Evolutionary conservation across 2,329 filamentous ascomycete species (phyloP), one percentile per base, ranked within the genome.

Genomic region (Trichoderma sp.): DNA sequence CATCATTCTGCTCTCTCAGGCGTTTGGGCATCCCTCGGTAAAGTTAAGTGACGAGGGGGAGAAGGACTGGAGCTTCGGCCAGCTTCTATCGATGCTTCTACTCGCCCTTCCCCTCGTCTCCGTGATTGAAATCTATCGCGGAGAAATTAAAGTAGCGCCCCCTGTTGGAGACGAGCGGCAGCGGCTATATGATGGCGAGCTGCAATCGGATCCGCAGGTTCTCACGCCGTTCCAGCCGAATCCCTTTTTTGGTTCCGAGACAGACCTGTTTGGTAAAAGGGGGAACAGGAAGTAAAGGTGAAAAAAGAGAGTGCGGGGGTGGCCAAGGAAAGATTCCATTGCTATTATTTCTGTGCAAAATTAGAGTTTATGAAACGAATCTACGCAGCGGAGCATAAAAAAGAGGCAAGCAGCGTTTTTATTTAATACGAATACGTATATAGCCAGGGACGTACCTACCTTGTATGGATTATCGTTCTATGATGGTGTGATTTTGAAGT

Each of bases 41-140:
- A 74, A 77, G 26, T 81, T 91, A 2, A 77, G 78, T 6, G 89
- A 90, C 70, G 71, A 79, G 0, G 85, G 83, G 26, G 89, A 91
- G 80, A 86, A 82, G 72, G 80, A 82, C 12, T 91, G 88, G 88
- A 88, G 85, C 74, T 92, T 91, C 75, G 90, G 89, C 0, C 88
- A 90, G 79, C 79, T 91, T 70, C 80, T 92, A 32, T 87, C 88
- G 1, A 79, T 91, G 74, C 79, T 91, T 74, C 81, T 91, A 76
- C 81, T 91, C 30, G 77, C 87, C n/a, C 79, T 91, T 75, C 88
- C 89, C 1, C 75, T 91, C 17, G 83, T 92, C 3, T 88, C 86
- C 3, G 84, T 85, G 2, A 77, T 91, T 32, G 90, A 91, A 77
- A 89, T 91, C 67, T 79, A 86, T 61, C 79, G 87, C 73, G 87